phyloP scores from a whole-genome alignment of 2,329 filamentous ascomycete genomes.

The Fusarium abutilonis region DNA sequence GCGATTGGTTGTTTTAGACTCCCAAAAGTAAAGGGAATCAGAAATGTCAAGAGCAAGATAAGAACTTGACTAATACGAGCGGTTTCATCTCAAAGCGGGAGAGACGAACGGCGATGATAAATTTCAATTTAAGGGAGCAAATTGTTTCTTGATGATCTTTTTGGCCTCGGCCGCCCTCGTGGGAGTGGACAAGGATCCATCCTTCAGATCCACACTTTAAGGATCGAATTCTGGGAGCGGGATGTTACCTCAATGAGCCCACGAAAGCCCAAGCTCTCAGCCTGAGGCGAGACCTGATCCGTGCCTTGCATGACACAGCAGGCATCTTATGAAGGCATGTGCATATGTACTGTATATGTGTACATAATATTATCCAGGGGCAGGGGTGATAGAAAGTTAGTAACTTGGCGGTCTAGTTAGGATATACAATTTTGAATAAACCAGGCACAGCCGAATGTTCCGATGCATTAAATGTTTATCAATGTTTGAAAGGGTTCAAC shows the following conservation, averaged over 20 bases:
- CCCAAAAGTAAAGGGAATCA: too few relatives aligned
- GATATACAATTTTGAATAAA: neutral
- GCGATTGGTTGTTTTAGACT: conserved; percentile 7
- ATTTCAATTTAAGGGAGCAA: conserved; percentile 19
- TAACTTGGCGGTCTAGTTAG: conserved; percentile 1
- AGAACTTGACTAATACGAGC: neutral
- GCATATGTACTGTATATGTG: too few relatives aligned
- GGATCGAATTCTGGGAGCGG: neutral
- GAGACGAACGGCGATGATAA: conserved; percentile 1
- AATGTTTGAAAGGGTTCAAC: conserved; percentile 4
- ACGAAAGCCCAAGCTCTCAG: neutral
- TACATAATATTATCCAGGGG: neutral
- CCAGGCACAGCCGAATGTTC: neutral
- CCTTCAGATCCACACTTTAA: conserved; percentile 1
- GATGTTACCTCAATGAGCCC: conserved; percentile 1
- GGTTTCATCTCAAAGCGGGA: conserved; percentile 29
- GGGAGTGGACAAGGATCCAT: conserved; percentile 15
- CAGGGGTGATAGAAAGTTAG: neutral
- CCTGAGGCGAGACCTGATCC: neutral
- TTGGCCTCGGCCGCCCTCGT: conserved; percentile 1
- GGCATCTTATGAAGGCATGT: too few relatives aligned
- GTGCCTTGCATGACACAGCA: neutral
- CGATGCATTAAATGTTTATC: conserved; percentile 13
- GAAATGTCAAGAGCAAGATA: neutral
- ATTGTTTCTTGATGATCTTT: neutral